These are phyloP conservation scores for Xerocomus potaroensis DNA, from an alignment of 768 basidiomycete species.

Conservation along the genomic window DNA sequence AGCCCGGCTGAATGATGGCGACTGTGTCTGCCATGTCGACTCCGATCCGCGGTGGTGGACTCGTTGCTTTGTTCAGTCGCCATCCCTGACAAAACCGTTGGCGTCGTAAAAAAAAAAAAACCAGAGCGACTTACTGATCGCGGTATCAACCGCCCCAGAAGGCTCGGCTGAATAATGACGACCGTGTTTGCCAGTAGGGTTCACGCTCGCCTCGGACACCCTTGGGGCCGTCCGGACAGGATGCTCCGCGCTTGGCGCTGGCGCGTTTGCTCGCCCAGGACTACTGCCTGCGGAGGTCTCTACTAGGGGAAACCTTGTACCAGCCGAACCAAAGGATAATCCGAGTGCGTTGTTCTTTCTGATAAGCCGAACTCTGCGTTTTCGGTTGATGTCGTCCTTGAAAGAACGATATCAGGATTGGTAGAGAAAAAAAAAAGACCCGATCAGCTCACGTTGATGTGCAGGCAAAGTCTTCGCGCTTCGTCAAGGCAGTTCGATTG, in stretches of 20 bases:
- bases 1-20: too few species aligned
- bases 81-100: too few species aligned
- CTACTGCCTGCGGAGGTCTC: background rate
- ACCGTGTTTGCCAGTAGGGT: background rate
- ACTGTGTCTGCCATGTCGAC: too few species aligned
- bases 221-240: background rate
- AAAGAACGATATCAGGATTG: background rate
- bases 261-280: background rate
- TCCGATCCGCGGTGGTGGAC: too few species aligned
- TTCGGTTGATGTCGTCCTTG: constrained; percentile 3
- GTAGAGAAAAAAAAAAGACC: too few species aligned
- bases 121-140: constrained; percentile 1
- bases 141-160: background rate
- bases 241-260: background rate
- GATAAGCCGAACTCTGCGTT: background rate
- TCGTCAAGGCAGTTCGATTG: background rate
- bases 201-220: background rate
- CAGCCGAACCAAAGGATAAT: background rate
- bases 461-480: constrained; percentile 2
- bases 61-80: too few species aligned
- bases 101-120: background rate
- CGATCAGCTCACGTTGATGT: constrained; percentile 4
- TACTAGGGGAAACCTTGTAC: background rate
- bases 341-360: background rate
- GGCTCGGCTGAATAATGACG: background rate